Conservation (phyloP, 2,329 filamentous ascomycete genomes). For the Penicillium olsonii region DNA sequence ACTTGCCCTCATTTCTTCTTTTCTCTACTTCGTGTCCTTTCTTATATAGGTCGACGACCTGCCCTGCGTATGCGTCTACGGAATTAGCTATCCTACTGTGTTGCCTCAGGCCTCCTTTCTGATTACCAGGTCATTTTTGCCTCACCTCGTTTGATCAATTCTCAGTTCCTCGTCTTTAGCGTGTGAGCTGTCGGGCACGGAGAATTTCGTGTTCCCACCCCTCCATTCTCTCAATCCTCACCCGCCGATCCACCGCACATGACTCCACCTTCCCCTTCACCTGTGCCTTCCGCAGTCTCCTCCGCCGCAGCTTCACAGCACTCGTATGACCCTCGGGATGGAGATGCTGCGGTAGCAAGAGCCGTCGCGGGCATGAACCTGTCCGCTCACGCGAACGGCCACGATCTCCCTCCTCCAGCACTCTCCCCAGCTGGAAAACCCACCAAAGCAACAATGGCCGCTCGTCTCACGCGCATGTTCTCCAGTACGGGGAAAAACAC, state of each 20-base stretch:
- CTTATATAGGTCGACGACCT: constrained; percentile 6
- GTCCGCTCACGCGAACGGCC: constrained; percentile 37
- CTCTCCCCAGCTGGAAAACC: constrained; percentile 33
- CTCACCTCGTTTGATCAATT: constrained; percentile 8
- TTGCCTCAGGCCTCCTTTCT: constrained; percentile 20
- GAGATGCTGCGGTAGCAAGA: constrained; percentile 45
- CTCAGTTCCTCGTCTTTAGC: neutral
- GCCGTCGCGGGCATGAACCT: constrained; percentile 47
- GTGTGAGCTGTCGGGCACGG: constrained; percentile 20
- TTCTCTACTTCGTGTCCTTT: neutral
- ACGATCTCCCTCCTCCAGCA: constrained; percentile 29
- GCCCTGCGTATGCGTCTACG: constrained; percentile 8
- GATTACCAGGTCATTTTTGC: neutral
- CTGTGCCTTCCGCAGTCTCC: constrained; percentile 47
- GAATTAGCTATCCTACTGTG: constrained; percentile 17
- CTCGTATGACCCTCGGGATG: constrained; percentile 41
- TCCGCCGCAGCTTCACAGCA: constrained; percentile 43
- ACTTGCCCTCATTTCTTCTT: constrained; percentile 10
- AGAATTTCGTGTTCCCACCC: constrained; percentile 19
- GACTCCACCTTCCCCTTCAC: constrained; percentile 44
- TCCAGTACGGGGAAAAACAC: constrained; percentile 41
- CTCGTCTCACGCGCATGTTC: constrained; percentile 50
- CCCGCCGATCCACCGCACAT: constrained; percentile 37
- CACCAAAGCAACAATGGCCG: constrained; percentile 45
- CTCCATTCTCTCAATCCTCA: constrained; percentile 13